Percentiles rank a stretch among this genome's conserved stretches.
Conservation (phyloP, 1,139 yeast genomes). For the Protomyces arabidopsidicola region DNA sequence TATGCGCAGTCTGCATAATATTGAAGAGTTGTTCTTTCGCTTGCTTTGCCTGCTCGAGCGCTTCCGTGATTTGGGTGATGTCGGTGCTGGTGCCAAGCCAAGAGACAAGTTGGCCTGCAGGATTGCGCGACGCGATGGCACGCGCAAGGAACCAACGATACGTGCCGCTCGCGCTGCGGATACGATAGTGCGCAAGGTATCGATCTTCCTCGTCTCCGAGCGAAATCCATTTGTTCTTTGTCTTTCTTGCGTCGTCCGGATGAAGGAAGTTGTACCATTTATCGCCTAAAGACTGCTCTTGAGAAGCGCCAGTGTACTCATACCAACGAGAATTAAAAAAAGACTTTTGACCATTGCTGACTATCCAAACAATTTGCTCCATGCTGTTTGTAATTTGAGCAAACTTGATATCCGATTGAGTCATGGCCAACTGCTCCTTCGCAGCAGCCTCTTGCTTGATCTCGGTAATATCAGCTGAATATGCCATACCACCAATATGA, state of each 20-base stretch:
- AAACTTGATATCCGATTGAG: constrained; percentile 15
- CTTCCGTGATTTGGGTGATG: constrained; percentile 25
- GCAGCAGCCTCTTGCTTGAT: constrained; percentile 8
- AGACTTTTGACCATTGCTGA: neutral
- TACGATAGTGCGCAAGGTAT: constrained; percentile 11
- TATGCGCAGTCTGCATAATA: constrained; percentile 25
- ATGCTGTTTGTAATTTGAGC: constrained; percentile 16
- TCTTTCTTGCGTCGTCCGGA: constrained; percentile 19
- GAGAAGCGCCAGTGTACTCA: constrained; percentile 14
- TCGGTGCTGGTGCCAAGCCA: constrained; percentile 21
- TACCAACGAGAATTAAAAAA: constrained; percentile 24
- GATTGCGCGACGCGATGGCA: constrained; percentile 16
- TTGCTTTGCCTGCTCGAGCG: constrained; percentile 12
- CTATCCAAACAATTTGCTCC: constrained; percentile 21
- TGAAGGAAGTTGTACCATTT: constrained; percentile 16
- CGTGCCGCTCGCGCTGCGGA: constrained; percentile 7
- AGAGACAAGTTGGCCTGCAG: neutral
- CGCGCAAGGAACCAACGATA: constrained; percentile 26
- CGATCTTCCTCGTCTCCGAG: constrained; percentile 15
- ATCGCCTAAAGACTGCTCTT: constrained; percentile 2
- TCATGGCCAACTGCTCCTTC: constrained; percentile 19
- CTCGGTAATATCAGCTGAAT: constrained; percentile 14
- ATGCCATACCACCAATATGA: constrained; percentile 16
- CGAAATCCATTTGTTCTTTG: constrained; percentile 22
- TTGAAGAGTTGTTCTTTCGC: constrained; percentile 25